Evolutionary conservation across 768 basidiomycete genomes (phyloP).

Genomic region (Sarcodon sp.): DNA sequence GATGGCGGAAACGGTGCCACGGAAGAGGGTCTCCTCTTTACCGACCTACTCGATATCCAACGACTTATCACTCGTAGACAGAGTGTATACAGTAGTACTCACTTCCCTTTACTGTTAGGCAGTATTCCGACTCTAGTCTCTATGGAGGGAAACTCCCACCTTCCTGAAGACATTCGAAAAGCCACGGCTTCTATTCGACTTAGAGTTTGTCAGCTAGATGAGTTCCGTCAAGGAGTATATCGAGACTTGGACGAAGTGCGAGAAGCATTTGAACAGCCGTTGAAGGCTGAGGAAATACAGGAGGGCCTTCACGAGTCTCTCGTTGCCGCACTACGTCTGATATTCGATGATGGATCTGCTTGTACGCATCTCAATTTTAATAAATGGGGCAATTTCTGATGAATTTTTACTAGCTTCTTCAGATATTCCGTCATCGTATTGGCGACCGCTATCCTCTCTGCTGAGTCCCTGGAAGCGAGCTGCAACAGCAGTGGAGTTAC

Average conservation of each 20-base stretch:
- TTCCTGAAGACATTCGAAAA: slow-evolving; percentile 36
- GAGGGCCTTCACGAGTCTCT: slow-evolving; percentile 40
- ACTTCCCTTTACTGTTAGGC: slow-evolving; percentile 50
- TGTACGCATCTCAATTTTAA: slow-evolving; percentile 22
- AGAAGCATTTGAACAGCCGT: slow-evolving; percentile 49
- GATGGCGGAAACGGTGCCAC: slow-evolving; percentile 26
- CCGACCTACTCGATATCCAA: slow-evolving; percentile 52
- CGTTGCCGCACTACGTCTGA: slow-evolving; percentile 51
- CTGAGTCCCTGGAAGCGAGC: slow-evolving; percentile 79
- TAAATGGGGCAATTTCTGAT: not conserved
- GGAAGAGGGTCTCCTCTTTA: slow-evolving; percentile 21
- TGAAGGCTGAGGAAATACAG: slow-evolving; percentile 21
- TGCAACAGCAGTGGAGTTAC: slow-evolving; percentile 69
- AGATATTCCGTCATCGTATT: slow-evolving; percentile 22
- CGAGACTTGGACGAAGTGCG: slow-evolving; percentile 62
- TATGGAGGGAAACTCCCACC: slow-evolving; percentile 46
- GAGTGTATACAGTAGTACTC: slow-evolving; percentile 50
- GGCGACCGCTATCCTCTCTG: slow-evolving; percentile 49
- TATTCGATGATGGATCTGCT: slow-evolving; percentile 49
- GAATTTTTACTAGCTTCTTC: not conserved
- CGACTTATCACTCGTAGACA: slow-evolving; percentile 57
- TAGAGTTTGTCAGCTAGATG: slow-evolving; percentile 43
- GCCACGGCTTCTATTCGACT: slow-evolving; percentile 40
- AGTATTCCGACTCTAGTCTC: slow-evolving; percentile 60
- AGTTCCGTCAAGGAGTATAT: slow-evolving; percentile 69